A percentile compares a stretch with the other conserved stretches of the same genome.
phyloP scores from a whole-genome alignment of 75 land plant genomes.

The Pinus tabuliformis region DNA sequence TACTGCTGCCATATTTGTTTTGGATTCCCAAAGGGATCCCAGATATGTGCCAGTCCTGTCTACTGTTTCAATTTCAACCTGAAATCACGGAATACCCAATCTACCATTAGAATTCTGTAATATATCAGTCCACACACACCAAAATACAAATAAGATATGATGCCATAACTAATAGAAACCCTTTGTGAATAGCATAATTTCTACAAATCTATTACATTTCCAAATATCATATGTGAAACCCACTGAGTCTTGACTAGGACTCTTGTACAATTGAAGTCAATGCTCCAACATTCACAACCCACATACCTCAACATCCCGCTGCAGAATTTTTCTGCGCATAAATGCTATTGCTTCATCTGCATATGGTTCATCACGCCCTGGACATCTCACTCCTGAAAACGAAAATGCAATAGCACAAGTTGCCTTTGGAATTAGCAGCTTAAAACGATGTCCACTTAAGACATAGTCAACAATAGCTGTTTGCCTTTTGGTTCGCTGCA shows the following conservation, averaged over 20 bases:
- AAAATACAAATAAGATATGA: neutral
- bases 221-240: neutral
- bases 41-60: slow-evolving; percentile 95
- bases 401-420: slow-evolving; percentile 92
- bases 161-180: slow-evolving; percentile 2
- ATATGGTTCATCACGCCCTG: slow-evolving; percentile 88
- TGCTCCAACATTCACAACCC: neutral
- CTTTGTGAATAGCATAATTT: neutral
- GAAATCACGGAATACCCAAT: slow-evolving; percentile 1
- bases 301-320: slow-evolving; percentile 97
- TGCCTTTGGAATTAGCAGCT: slow-evolving; percentile 82
- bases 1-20: slow-evolving; percentile 64
- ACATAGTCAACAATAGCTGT: slow-evolving; percentile 96
- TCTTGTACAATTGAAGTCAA: neutral
- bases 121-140: neutral
- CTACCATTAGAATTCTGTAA: neutral
- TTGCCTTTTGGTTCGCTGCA: slow-evolving; percentile 69
- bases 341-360: slow-evolving; percentile 94
- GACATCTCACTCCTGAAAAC: slow-evolving; percentile 95
- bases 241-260: neutral
- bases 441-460: slow-evolving; percentile 94
- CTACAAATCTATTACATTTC: neutral
- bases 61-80: slow-evolving; percentile 95
- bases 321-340: slow-evolving; percentile 88
- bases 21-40: slow-evolving; percentile 89